Percentiles rank a stretch among this genome's conserved stretches.
phyloP scores from a whole-genome alignment of 2,329 filamentous ascomycete species.

The Scedosporium minutisporum region DNA sequence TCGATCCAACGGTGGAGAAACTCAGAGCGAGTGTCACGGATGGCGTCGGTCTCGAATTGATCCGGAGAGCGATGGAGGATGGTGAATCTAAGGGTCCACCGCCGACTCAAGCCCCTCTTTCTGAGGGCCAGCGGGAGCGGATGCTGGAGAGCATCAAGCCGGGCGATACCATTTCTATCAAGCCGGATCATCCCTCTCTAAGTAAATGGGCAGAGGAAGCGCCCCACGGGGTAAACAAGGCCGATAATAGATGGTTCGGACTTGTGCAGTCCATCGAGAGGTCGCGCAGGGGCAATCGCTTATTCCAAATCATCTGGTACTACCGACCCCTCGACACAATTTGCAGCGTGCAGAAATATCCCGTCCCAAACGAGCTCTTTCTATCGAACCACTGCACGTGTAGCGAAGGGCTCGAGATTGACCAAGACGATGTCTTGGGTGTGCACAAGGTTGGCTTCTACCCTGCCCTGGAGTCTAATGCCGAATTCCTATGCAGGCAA shows the following conservation, averaged over 20 bases:
- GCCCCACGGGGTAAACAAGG: constrained; percentile 28
- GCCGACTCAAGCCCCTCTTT: constrained; percentile 8
- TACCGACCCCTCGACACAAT: constrained; percentile 64
- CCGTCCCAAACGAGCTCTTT: constrained; percentile 64
- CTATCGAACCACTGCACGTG: constrained; percentile 71
- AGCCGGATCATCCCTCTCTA: constrained; percentile 6
- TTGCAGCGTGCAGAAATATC: constrained; percentile 58
- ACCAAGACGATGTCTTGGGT: constrained; percentile 44
- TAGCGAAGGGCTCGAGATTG: constrained; percentile 23
- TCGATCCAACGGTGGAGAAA: constrained; percentile 13
- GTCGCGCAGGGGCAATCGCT: constrained; percentile 21
- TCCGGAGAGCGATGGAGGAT: constrained; percentile 13
- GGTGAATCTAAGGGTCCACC: not conserved
- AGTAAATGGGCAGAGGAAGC: constrained; percentile 47
- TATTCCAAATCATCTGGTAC: constrained; percentile 63
- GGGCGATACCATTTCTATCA: constrained; percentile 36
- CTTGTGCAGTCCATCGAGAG: constrained; percentile 51
- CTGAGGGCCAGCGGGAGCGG: constrained; percentile 13
- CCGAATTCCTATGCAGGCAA: constrained; percentile 60
- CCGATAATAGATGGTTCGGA: constrained; percentile 55
- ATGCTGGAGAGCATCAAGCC: constrained; percentile 23
- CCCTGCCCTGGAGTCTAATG: constrained; percentile 31
- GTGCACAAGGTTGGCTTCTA: constrained; percentile 52
- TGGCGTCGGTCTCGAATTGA: constrained; percentile 18
- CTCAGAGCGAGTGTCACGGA: constrained; percentile 11